Evolutionary conservation across 1,139 yeast genomes (phyloP).

Genomic region (Candida sanyaensis): DNA sequence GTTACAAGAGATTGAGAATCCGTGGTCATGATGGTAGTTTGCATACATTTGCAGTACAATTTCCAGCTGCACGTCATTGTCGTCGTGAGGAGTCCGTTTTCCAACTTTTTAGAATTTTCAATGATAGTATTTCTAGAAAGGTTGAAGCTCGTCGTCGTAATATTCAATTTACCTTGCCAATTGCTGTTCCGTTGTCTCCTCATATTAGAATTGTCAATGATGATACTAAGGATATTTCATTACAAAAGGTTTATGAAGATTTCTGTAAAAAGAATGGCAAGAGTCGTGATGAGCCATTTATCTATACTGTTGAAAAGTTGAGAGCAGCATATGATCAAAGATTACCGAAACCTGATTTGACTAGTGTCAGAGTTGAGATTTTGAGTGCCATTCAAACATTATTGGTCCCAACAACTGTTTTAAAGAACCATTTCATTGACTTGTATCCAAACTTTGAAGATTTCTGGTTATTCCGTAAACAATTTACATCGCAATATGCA

Average conservation of each 20-base stretch:
- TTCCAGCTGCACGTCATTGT: conserved; percentile 97
- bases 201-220: conserved; percentile 92
- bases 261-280: conserved; percentile 75
- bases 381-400: conserved; percentile 85
- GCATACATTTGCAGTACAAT: conserved; percentile 94
- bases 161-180: conserved; percentile 83
- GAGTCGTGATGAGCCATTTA: conserved; percentile 87
- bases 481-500: conserved; percentile 95
- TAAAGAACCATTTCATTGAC: conserved; percentile 65
- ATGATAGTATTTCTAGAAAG: conserved; percentile 74
- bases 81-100: conserved; percentile 94
- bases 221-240: conserved; percentile 71
- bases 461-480: conserved; percentile 96
- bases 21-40: conserved; percentile 93
- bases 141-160: conserved; percentile 88
- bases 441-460: conserved; percentile 83
- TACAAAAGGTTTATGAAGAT: conserved; percentile 88
- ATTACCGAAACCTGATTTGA: conserved; percentile 87
- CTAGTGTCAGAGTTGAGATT: conserved; percentile 88
- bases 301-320: conserved; percentile 81
- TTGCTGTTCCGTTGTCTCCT: conserved; percentile 93
- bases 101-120: conserved; percentile 86
- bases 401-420: conserved; percentile 81
- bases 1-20: conserved; percentile 85
- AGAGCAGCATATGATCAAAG: conserved; percentile 94